Percentiles rank a stretch among this genome's conserved stretches.
phyloP scores from a whole-genome alignment of 1,139 yeast genomes.

The Yamadazyma blattariae region DNA sequence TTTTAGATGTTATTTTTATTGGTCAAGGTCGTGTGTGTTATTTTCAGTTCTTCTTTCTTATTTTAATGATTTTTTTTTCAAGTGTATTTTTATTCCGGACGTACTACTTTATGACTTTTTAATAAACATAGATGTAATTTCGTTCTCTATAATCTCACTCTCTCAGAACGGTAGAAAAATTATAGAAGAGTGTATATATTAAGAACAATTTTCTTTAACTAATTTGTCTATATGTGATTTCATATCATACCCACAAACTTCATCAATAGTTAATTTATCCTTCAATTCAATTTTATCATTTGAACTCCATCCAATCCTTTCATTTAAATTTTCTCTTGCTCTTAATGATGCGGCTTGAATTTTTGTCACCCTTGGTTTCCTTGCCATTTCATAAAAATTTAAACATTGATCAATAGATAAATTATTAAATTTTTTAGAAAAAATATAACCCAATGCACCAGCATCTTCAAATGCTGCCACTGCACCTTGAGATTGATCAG shows the following conservation, averaged over 20 bases:
- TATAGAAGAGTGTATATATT: too few species aligned
- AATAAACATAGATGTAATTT: too few species aligned
- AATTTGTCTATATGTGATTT: conserved; percentile 17
- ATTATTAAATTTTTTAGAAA: conserved; percentile 15
- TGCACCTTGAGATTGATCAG: conserved; percentile 41
- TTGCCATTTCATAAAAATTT: conserved; percentile 19
- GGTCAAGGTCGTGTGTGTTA: too few species aligned
- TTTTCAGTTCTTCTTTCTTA: too few species aligned
- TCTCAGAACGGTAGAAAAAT: too few species aligned
- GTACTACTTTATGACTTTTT: too few species aligned
- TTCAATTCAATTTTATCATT: conserved; percentile 15
- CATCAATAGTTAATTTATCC: conserved; percentile 25
- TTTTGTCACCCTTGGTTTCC: conserved; percentile 24
- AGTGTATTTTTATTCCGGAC: too few species aligned
- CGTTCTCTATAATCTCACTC: too few species aligned
- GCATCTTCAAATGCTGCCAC: conserved; percentile 37
- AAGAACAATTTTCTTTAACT: too few species aligned
- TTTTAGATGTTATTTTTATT: too few species aligned
- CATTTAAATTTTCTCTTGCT: conserved; percentile 27
- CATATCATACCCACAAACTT: conserved; percentile 28
- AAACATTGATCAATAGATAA: conserved; percentile 19
- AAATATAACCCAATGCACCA: conserved; percentile 18
- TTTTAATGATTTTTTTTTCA: too few species aligned
- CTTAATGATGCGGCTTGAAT: conserved; percentile 26
- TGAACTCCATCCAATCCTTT: conserved; percentile 27